Conservation (phyloP, 805 yeast genomes). For the Lipomyces orientalis region DNA sequence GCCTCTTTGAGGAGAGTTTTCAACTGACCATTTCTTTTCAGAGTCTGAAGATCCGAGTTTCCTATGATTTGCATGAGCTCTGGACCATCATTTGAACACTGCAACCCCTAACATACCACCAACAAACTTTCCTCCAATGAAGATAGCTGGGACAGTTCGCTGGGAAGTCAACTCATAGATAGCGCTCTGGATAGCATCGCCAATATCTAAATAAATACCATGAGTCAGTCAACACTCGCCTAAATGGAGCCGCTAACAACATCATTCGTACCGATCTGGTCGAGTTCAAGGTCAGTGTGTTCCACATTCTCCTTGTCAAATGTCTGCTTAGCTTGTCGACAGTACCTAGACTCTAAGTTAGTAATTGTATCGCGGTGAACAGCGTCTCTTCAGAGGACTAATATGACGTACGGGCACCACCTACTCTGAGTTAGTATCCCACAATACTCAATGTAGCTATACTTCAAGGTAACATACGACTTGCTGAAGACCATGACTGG, state of each 20-base stretch:
- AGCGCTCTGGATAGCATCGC: slow-evolving; percentile 81
- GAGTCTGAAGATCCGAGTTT: slow-evolving; percentile 81
- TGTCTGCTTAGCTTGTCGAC: slow-evolving; percentile 54
- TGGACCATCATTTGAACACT: not conserved
- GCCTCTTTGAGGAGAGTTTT: slow-evolving; percentile 46
- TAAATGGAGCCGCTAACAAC: slow-evolving; percentile 36
- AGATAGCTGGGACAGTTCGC: slow-evolving; percentile 91
- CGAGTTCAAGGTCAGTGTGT: slow-evolving; percentile 49
- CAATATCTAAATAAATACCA: slow-evolving; percentile 55
- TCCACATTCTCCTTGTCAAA: slow-evolving; percentile 50
- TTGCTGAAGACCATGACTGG: slow-evolving; percentile 83
- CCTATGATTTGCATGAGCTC: slow-evolving; percentile 12
- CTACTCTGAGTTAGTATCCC: slow-evolving; percentile 32
- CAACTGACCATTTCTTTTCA: slow-evolving; percentile 67
- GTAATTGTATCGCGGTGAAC: slow-evolving; percentile 16
- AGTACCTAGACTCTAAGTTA: slow-evolving; percentile 41
- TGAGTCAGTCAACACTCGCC: not conserved
- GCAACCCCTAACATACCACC: slow-evolving; percentile 63
- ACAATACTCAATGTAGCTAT: slow-evolving; percentile 32
- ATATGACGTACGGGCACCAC: slow-evolving; percentile 34
- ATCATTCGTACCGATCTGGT: slow-evolving; percentile 34
- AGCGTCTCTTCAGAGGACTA: not conserved
- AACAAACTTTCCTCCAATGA: slow-evolving; percentile 87
- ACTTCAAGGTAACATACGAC: slow-evolving; percentile 63
- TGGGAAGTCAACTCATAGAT: slow-evolving; percentile 81